phyloP scores from a whole-genome alignment of 208 protist genomes.

The Wallacemonas collosoma region DNA sequence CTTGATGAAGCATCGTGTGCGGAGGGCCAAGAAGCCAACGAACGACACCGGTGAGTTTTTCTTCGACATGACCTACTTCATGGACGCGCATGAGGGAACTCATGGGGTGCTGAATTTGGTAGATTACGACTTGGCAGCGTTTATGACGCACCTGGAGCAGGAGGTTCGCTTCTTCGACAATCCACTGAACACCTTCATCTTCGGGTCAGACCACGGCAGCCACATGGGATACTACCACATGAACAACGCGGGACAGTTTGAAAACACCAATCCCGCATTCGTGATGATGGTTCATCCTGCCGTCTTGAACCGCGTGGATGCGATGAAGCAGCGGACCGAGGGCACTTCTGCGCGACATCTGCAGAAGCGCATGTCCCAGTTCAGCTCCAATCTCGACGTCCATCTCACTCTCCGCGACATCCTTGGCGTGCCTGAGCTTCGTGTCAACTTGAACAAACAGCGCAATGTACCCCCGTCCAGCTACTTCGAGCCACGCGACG shows the following conservation, averaged over 20 bases:
- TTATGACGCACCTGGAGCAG: slow-evolving; percentile 44
- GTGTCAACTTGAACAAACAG: slow-evolving; percentile 3
- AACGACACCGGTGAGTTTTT: slow-evolving; percentile 32
- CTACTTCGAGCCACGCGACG: slow-evolving; percentile 39
- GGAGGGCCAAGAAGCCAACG: not conserved
- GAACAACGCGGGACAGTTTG: slow-evolving; percentile 50
- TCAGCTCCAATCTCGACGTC: slow-evolving; percentile 49
- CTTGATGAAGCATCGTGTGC: slow-evolving; percentile 39
- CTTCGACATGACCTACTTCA: slow-evolving; percentile 58
- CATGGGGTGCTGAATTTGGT: slow-evolving; percentile 49
- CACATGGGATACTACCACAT: slow-evolving; percentile 75
- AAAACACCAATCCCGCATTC: slow-evolving; percentile 48
- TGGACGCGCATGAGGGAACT: slow-evolving; percentile 69
- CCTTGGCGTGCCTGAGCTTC: slow-evolving; percentile 31
- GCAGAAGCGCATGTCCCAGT: slow-evolving; percentile 28
- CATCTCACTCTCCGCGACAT: slow-evolving; percentile 63
- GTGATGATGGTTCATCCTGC: slow-evolving; percentile 43
- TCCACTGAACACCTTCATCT: slow-evolving; percentile 57
- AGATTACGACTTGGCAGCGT: slow-evolving; percentile 48
- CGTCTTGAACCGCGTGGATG: slow-evolving; percentile 46
- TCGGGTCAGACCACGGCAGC: slow-evolving; percentile 64
- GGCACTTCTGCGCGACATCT: slow-evolving; percentile 32
- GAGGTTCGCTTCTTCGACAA: slow-evolving; percentile 65
- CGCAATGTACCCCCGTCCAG: slow-evolving; percentile 24
- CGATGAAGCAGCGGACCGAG: slow-evolving; percentile 23